Evolutionary conservation across 257 asterid genomes (phyloP), one percentile per base, ranked within the genome.

Genomic region (Solanum bukasovii): DNA sequence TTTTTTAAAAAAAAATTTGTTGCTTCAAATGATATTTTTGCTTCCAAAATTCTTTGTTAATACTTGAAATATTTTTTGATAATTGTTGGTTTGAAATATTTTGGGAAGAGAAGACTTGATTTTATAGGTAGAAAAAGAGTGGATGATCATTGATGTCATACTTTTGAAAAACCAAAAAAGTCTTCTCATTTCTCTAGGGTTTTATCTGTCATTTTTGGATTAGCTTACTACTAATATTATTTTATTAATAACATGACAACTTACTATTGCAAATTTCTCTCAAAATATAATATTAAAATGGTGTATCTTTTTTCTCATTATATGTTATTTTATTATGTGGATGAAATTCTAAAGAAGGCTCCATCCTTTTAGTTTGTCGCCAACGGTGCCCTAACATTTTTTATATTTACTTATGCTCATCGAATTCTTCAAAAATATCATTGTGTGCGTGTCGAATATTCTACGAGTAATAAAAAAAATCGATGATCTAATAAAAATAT

Each of bases 121-220:
- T 96, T 89, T 97, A 97, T 97, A 97, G 97, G 93, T 91, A 85
- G 93, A 88, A 74, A 16, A 68, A 81, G 88, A 87, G 87, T 46
- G 84, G 93, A 88, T 93, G 65, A 56, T 56, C 65, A 56, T 18
- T 56, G 95, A 93, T 94, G 96, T 93, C 92, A 94, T 91, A 88
- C 93, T 94, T 90, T 21, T 83, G 85, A 89, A 75, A 89, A 92
- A 84, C 91, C 84, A 90, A 91, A 94, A 85, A 92, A 91, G 94
- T 91, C 93, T 86, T 89, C 87, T 91, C 88, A 78, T 81, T 79
- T 49, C 42, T 61, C 92, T 93, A 95, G 95, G 98, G 97, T 94
- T 96, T 18, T 92, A 87, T 84, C 88, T 86, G 86, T 18, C 90
- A 86, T 93, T 89, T 93, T 92, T 93, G 98, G 95, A 95, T 94